Base-by-base conservation (phyloP, 352 stramenopile species). In the Phytophthora gonapodyides region DNA sequence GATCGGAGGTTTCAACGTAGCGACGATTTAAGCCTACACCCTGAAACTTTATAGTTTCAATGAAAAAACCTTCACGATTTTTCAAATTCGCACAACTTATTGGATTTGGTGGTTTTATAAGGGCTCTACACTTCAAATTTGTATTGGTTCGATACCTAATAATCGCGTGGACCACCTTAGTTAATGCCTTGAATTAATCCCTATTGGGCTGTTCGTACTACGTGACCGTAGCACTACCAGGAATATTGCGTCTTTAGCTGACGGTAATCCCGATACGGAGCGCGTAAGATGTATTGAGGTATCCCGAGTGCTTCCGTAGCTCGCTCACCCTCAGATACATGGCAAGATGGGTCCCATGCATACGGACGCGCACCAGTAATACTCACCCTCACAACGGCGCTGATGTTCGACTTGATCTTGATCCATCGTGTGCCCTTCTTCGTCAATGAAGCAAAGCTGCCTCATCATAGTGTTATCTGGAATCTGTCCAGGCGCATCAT, bases 391-490 rank as follows among this genome's bases (percentile, higher is more conserved):
- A 30, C 12, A 36, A 41, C 13, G 9, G 5, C 9, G 33, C 33
- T 41, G 17, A 19, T 49, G 10, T 35, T 33, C 15, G 5, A 5
- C 47, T 53, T 41, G 16, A 7, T 55, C 47, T 16, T 45, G 38
- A 21, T 42, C 33, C 17, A 43, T 55, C 10, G 16, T 34, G 0
- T 6, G 3, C 47, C 27, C n/a, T 17, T 55, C 13, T 5, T 16
- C 4, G n/a, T 55, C 48, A 15, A 56, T 56, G 9, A 36, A 46
- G 10, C 35, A 34, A 4, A 56, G 35, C 9, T 56, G 48, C 11
- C 34, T 12, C 24, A 56, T 35, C n/a, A 33, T 51, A 38, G 42
- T 19, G 31, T 50, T 46, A 16, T 36, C 36, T n/a, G 33, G 45
- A 31, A 46, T n/a, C 16, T 41, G 6, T n/a, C 30, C 47, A 17